phyloP scores from a whole-genome alignment of 257 asterid genomes.

The Nemophila menziesii region DNA sequence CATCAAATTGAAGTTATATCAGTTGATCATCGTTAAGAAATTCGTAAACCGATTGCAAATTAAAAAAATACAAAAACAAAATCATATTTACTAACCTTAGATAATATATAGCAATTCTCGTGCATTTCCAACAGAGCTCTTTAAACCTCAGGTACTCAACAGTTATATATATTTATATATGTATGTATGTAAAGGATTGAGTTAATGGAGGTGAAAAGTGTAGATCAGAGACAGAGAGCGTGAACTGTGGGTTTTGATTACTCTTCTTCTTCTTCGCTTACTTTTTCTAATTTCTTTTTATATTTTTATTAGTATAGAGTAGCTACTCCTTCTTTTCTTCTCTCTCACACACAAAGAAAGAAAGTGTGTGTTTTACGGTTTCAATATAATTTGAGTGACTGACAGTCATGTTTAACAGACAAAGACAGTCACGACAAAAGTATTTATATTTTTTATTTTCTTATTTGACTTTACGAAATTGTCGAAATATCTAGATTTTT shows the following conservation, averaged over 20 bases:
- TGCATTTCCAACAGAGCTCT: not conserved
- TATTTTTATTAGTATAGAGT: too few species aligned
- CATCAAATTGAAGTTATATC: not conserved
- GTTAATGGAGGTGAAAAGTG: not conserved
- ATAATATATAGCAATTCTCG: slow-evolving; percentile 3
- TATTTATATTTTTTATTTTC: slow-evolving; percentile 3
- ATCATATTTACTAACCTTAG: slow-evolving; percentile 2
- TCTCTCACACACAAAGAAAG: too few species aligned
- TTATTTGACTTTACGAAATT: slow-evolving; percentile 2
- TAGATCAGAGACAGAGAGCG: slow-evolving; percentile 34
- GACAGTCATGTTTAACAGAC: slow-evolving; percentile 19
- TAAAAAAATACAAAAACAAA: not conserved
- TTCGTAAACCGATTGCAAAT: not conserved
- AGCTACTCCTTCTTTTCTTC: too few species aligned
- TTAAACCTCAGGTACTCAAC: not conserved
- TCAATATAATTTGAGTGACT: slow-evolving; percentile 16
- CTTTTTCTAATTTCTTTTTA: slow-evolving; percentile 10
- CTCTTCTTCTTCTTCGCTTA: slow-evolving; percentile 10
- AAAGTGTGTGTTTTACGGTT: slow-evolving; percentile 2
- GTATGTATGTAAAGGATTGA: slow-evolving; percentile 9
- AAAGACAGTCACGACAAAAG: slow-evolving; percentile 6
- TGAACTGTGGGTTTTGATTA: slow-evolving; percentile 27
- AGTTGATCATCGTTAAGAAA: not conserved
- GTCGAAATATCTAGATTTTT: not conserved
- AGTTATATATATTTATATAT: slow-evolving; percentile 1